Evolutionary conservation across 1,284 basidiomycete species (phyloP).

Genomic region (Ganoderma lucidum): DNA sequence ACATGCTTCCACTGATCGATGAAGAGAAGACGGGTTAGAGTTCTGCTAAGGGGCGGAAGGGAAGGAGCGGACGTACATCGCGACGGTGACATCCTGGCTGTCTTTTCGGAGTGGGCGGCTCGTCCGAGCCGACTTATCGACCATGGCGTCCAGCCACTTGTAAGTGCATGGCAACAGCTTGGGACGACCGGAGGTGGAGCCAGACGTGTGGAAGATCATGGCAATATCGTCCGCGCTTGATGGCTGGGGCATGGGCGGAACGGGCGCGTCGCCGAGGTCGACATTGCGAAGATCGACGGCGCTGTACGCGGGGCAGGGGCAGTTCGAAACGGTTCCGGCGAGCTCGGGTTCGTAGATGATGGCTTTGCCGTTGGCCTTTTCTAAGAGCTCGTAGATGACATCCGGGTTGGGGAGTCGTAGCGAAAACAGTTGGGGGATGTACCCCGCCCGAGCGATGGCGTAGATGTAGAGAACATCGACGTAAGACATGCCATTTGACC

Average conservation of each 20-base stretch:
- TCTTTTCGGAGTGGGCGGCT: conserved; percentile 54
- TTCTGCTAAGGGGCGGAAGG: background rate
- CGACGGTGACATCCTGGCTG: conserved; percentile 64
- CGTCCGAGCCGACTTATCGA: conserved; percentile 63
- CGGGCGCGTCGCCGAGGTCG: conserved; percentile 25
- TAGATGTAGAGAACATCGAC: conserved; percentile 73
- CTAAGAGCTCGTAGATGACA: conserved; percentile 69
- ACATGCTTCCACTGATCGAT: conserved; percentile 39
- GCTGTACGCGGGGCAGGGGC: conserved; percentile 55
- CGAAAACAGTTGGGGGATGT: conserved; percentile 75
- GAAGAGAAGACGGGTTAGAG: conserved; percentile 14
- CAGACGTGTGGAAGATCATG: conserved; percentile 78
- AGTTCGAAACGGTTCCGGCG: conserved; percentile 44
- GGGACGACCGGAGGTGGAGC: conserved; percentile 76
- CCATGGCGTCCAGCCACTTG: conserved; percentile 63
- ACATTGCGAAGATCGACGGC: conserved; percentile 50
- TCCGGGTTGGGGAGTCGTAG: conserved; percentile 72
- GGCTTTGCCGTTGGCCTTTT: conserved; percentile 60
- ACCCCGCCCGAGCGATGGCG: conserved; percentile 72
- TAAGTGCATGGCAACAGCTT: conserved; percentile 74
- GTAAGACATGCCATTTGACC: conserved; percentile 73
- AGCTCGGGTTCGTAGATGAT: conserved; percentile 65
- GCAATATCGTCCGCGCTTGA: conserved; percentile 45
- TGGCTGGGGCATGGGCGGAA: conserved; percentile 42
- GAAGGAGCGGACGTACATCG: conserved; percentile 35